Evolutionary conservation across 1,284 basidiomycete genomes (phyloP).

Genomic region (Sporisorium reilianum): DNA sequence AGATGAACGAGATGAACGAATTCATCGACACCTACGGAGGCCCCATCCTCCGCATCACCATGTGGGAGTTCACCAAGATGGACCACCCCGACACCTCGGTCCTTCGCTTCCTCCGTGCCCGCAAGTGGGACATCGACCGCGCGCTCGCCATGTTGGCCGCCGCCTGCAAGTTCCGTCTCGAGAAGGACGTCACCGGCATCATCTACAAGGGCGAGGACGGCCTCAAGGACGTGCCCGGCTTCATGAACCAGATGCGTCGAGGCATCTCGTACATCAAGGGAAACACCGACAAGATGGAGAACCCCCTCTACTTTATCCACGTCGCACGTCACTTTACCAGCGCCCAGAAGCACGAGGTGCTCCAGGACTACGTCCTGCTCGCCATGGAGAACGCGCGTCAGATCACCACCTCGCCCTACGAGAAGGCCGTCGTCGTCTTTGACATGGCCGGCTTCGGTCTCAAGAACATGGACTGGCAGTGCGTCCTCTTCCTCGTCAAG

Average conservation of each 20-base stretch:
- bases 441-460: constrained; percentile 68
- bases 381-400: constrained; percentile 66
- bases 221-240: constrained; percentile 67
- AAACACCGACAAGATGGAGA: constrained; percentile 62
- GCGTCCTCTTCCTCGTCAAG: constrained; percentile 67
- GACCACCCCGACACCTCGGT: constrained; percentile 67
- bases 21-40: constrained; percentile 68
- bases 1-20: constrained; percentile 61
- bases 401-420: constrained; percentile 65
- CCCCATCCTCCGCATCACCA: constrained; percentile 57
- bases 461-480: constrained; percentile 70
- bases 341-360: constrained; percentile 67
- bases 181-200: constrained; percentile 66
- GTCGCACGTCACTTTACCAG: constrained; percentile 68
- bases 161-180: constrained; percentile 69
- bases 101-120: constrained; percentile 69
- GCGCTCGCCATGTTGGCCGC: constrained; percentile 68
- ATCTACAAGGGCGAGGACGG: constrained; percentile 68
- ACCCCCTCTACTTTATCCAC: constrained; percentile 69
- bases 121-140: constrained; percentile 69
- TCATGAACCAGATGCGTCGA: constrained; percentile 68
- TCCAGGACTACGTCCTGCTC: constrained; percentile 67
- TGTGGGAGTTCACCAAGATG: constrained; percentile 65
- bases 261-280: constrained; percentile 70
- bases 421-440: constrained; percentile 66